These are phyloP conservation scores for Botrytis aclada DNA, from an alignment of 2,329 filamentous ascomycete genomes.

Conservation along the genomic window DNA sequence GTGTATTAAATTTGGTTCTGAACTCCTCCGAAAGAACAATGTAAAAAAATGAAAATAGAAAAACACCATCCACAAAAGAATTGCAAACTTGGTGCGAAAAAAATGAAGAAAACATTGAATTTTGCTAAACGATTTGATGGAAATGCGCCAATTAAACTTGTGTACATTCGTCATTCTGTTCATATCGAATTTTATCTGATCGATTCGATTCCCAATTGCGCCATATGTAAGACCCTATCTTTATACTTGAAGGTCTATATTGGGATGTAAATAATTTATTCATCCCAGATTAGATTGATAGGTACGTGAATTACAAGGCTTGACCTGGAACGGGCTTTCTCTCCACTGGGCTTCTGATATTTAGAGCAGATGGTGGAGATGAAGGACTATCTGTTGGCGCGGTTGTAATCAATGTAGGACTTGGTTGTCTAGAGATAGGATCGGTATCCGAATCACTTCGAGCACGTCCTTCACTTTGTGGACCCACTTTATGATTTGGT, in stretches of 20 bases:
- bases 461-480: slow-evolving; percentile 23
- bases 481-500: slow-evolving; percentile 7
- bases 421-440: slow-evolving; percentile 25
- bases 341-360: slow-evolving; percentile 13
- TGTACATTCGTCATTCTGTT: slow-evolving; percentile 29
- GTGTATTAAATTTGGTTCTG: slow-evolving; percentile 11
- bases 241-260: slow-evolving; percentile 7
- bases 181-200: slow-evolving; percentile 21
- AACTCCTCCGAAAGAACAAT: slow-evolving; percentile 18
- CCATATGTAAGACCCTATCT: slow-evolving; percentile 21
- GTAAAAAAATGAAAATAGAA: background rate
- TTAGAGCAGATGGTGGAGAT: slow-evolving; percentile 18
- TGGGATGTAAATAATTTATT: background rate
- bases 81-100: slow-evolving; percentile 15
- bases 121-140: background rate
- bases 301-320: slow-evolving; percentile 30
- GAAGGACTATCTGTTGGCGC: slow-evolving; percentile 14
- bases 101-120: slow-evolving; percentile 14
- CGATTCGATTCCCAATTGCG: slow-evolving; percentile 6
- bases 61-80: background rate
- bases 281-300: slow-evolving; percentile 16
- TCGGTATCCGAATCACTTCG: slow-evolving; percentile 29
- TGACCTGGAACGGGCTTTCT: slow-evolving; percentile 38
- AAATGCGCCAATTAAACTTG: slow-evolving; percentile 15
- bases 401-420: slow-evolving; percentile 31